A percentile compares a stretch with the other conserved stretches of the same genome.
phyloP scores from a whole-genome alignment of 768 basidiomycete species.

The Leccinum disarticulatum region DNA sequence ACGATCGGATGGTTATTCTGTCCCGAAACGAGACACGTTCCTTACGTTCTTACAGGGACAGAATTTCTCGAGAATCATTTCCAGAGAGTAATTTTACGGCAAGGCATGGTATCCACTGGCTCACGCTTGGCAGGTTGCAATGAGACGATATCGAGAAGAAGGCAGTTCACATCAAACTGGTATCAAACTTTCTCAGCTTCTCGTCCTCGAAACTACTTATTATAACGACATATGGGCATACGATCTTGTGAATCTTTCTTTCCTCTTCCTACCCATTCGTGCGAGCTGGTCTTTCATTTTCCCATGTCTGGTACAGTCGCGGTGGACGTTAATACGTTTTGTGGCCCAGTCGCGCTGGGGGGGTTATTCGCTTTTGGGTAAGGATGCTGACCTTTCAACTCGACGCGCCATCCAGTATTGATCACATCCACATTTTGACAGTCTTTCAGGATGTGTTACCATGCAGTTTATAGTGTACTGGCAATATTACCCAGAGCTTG shows the following conservation, averaged over 20 bases:
- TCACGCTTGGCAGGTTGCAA: neutral
- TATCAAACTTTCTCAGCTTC: neutral
- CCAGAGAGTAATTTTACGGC: neutral
- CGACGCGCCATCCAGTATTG: neutral
- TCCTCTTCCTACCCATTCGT: neutral
- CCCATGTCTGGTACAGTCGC: slow-evolving; percentile 1
- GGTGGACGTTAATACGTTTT: slow-evolving; percentile 7
- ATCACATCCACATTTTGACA: slow-evolving; percentile 4
- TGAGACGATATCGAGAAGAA: neutral
- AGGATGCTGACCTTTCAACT: neutral
- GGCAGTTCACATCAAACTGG: neutral
- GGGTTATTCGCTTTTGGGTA: slow-evolving; percentile 25
- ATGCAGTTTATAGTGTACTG: slow-evolving; percentile 29
- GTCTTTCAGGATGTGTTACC: slow-evolving; percentile 28
- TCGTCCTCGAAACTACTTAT: slow-evolving; percentile 5
- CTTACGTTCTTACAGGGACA: neutral
- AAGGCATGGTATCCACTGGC: neutral
- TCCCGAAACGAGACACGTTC: neutral
- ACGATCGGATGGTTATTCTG: neutral
- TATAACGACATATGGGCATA: neutral
- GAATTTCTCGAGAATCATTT: neutral
- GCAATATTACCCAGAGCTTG: slow-evolving; percentile 14
- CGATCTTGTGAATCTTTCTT: neutral
- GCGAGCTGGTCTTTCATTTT: neutral
- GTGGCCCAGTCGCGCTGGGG: slow-evolving; percentile 25